A percentile compares a stretch with the other conserved stretches of the same genome.
Conservation (phyloP, 441 rosid genomes). For the Corymbia calophylla region DNA sequence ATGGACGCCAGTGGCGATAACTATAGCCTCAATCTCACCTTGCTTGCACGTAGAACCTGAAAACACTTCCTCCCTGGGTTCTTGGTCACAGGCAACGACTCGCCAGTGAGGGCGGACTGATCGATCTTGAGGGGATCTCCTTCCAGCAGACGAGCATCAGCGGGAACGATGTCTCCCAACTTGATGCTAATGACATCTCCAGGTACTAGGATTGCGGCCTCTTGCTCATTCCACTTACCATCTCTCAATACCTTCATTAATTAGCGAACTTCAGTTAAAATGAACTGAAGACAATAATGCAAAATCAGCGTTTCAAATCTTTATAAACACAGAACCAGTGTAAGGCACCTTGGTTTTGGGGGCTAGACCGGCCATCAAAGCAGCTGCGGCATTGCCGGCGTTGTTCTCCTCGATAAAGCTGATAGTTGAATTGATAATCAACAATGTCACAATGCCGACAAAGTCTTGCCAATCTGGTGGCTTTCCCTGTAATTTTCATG, state of each 20-base stretch:
- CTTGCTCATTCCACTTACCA: neutral
- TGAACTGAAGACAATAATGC: neutral
- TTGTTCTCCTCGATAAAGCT: neutral
- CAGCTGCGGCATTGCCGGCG: neutral
- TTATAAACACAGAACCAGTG: neutral
- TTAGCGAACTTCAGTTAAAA: neutral
- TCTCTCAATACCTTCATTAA: neutral
- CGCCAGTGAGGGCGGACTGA: slow-evolving; percentile 24
- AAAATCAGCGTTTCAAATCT: neutral
- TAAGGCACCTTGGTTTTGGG: neutral
- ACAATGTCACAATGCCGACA: neutral
- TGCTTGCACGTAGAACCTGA: slow-evolving; percentile 95
- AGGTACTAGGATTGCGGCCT: neutral
- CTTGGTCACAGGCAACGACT: slow-evolving; percentile 77
- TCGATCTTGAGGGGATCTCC: neutral
- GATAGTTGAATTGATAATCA: neutral
- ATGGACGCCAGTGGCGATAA: slow-evolving; percentile 88
- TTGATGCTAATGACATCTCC: neutral
- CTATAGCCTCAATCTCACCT: slow-evolving; percentile 92
- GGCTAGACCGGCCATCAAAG: neutral
- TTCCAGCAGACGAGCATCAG: neutral
- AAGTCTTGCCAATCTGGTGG: neutral
- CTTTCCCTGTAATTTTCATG: neutral
- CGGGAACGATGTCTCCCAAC: neutral
- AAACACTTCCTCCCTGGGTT: slow-evolving; percentile 64